Percentiles rank a stretch among this genome's conserved stretches.
Evolutionary conservation across 192 early-diverging fungal species (phyloP).

Genomic region (Lunasporangiospora selenospora): DNA sequence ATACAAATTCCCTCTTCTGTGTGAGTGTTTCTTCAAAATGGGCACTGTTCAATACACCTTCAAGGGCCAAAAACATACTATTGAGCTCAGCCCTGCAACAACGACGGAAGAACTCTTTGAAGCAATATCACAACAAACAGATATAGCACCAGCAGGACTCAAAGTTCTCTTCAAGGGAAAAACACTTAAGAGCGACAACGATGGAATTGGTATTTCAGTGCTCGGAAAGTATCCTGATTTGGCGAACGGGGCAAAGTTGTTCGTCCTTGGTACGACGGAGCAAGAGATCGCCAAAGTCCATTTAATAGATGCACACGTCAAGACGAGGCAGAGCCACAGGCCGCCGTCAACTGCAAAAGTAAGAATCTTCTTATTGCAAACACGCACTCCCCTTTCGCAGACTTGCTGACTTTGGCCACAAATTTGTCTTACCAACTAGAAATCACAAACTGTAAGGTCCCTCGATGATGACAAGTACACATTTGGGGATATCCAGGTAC

Average conservation of each 20-base stretch:
- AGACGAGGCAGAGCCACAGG: conserved; percentile 17
- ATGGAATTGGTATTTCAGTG: background rate
- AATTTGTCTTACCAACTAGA: background rate
- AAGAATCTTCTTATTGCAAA: background rate
- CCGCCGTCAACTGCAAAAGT: conserved; percentile 33
- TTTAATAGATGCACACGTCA: conserved; percentile 32
- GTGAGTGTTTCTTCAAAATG: conserved; percentile 7
- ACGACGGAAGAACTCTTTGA: conserved; percentile 6
- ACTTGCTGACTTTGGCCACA: background rate
- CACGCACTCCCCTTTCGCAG: background rate
- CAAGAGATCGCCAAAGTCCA: conserved; percentile 43
- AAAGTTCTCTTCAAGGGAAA: conserved; percentile 39
- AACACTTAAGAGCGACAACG: background rate
- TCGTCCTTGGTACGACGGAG: conserved; percentile 32
- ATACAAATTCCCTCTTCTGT: background rate
- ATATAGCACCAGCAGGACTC: conserved; percentile 17
- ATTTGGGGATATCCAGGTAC: conserved; percentile 62
- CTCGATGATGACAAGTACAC: conserved; percentile 56
- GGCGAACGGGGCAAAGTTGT: conserved; percentile 13
- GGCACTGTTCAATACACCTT: conserved; percentile 27
- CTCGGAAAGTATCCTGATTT: conserved; percentile 16
- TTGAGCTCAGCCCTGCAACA: background rate
- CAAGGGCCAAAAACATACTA: conserved; percentile 22
- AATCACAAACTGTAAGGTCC: conserved; percentile 22
- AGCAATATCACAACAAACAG: conserved; percentile 15